A percentile compares a stretch with the other conserved stretches of the same genome.
phyloP scores from a whole-genome alignment of 495 filamentous ascomycete species.

The Monascus purpureus region DNA sequence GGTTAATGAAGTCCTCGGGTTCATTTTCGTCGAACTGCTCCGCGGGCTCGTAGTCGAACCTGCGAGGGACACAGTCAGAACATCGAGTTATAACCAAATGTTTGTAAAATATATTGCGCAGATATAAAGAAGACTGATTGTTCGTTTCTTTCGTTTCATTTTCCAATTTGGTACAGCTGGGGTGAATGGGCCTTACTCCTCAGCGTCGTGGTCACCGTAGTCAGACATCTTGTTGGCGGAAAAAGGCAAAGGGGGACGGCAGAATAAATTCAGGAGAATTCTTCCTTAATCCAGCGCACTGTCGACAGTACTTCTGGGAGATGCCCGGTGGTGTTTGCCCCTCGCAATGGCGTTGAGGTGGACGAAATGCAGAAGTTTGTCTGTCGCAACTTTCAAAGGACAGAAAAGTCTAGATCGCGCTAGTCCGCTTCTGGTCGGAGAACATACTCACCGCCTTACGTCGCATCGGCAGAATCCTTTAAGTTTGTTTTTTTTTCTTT shows the following conservation, averaged over 20 bases:
- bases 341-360: conserved; percentile 4
- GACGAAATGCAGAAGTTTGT: conserved; percentile 4
- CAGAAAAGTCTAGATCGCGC: conserved; percentile 22
- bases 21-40: conserved; percentile 56
- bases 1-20: conserved; percentile 39
- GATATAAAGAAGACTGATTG: not conserved
- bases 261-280: conserved; percentile 7
- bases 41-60: conserved; percentile 39
- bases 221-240: conserved; percentile 57
- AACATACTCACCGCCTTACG: conserved; percentile 15
- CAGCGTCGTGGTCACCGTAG: conserved; percentile 58
- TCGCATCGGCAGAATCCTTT: conserved; percentile 23
- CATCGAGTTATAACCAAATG: conserved; percentile 5
- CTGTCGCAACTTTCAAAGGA: conserved; percentile 5
- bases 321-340: no score
- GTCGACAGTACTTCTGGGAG: no score
- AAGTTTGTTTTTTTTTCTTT: conserved; percentile 3
- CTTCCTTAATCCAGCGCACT: no score
- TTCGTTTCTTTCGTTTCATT: not conserved
- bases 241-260: conserved; percentile 5
- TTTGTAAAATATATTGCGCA: not conserved
- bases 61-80: conserved; percentile 14
- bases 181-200: conserved; percentile 30
- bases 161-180: not conserved
- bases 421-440: conserved; percentile 14